Conservation (phyloP, 1,139 yeast species). For the Candida smagusa region DNA sequence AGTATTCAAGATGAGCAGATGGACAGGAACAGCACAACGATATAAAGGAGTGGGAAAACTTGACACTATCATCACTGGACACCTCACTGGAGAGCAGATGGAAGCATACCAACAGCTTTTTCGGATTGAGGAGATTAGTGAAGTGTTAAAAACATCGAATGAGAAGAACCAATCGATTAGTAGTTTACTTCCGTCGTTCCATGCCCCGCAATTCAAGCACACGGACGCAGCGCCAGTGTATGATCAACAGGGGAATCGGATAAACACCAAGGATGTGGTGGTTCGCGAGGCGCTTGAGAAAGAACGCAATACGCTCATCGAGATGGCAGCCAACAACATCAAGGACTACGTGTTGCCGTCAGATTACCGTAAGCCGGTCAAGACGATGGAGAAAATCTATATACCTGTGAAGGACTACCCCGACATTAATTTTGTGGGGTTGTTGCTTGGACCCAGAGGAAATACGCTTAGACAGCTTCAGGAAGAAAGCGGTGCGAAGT, state of each 20-base stretch:
- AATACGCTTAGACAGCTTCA: slow-evolving; percentile 80
- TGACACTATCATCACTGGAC: slow-evolving; percentile 45
- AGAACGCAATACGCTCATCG: slow-evolving; percentile 77
- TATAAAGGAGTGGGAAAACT: slow-evolving; percentile 29
- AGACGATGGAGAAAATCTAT: slow-evolving; percentile 75
- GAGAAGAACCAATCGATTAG: slow-evolving; percentile 47
- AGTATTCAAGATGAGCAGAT: slow-evolving; percentile 24
- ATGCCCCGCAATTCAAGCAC: slow-evolving; percentile 34
- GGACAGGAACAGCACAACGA: slow-evolving; percentile 43
- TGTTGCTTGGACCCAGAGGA: slow-evolving; percentile 93
- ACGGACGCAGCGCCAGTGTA: slow-evolving; percentile 92
- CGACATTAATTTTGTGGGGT: slow-evolving; percentile 88
- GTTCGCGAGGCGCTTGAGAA: slow-evolving; percentile 61
- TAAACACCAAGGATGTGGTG: slow-evolving; percentile 76
- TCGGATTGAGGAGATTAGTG: slow-evolving; percentile 74
- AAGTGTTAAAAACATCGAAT: slow-evolving; percentile 44
- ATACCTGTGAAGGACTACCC: slow-evolving; percentile 89
- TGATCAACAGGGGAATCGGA: slow-evolving; percentile 77
- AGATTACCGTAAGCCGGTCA: slow-evolving; percentile 70
- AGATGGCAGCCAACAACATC: slow-evolving; percentile 64
- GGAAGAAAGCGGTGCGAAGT: slow-evolving; percentile 77
- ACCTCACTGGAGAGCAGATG: slow-evolving; percentile 79
- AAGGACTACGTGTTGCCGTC: slow-evolving; percentile 82
- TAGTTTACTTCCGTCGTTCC: slow-evolving; percentile 35
- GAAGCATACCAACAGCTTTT: slow-evolving; percentile 75